A percentile compares a stretch with the other conserved stretches of the same genome.
phyloP scores from a whole-genome alignment of 768 basidiomycete genomes.

The Serendipita vermifera region DNA sequence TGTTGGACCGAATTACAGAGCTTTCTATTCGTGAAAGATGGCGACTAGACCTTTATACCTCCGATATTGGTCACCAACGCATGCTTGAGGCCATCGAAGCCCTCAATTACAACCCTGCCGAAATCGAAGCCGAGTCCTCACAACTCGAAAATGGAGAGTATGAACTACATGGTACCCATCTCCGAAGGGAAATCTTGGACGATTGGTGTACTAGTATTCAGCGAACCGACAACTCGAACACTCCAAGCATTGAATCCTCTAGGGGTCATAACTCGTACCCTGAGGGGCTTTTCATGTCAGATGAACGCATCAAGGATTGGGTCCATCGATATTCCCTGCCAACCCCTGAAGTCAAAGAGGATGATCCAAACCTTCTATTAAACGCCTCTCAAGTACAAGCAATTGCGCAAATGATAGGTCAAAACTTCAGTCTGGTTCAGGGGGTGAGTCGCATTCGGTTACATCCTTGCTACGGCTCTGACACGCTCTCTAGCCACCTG shows the following conservation, averaged over 20 bases:
- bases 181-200: constrained; percentile 58
- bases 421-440: constrained; percentile 69
- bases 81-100: constrained; percentile 54
- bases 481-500: constrained; percentile 52
- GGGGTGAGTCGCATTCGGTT: constrained; percentile 42
- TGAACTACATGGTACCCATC: constrained; percentile 53
- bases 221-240: constrained; percentile 28
- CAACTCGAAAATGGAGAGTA: constrained; percentile 35
- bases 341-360: constrained; percentile 53
- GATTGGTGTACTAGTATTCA: constrained; percentile 31
- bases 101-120: constrained; percentile 41
- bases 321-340: constrained; percentile 47
- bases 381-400: constrained; percentile 72
- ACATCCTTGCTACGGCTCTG: constrained; percentile 10
- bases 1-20: neutral
- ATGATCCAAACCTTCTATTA: constrained; percentile 58
- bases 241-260: constrained; percentile 29
- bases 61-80: constrained; percentile 50
- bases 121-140: constrained; percentile 16
- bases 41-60: constrained; percentile 55
- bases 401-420: constrained; percentile 74
- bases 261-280: constrained; percentile 29
- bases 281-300: constrained; percentile 50
- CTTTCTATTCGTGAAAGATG: neutral
- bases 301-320: constrained; percentile 76